These are phyloP conservation scores for Cutaneotrichosporon cutaneum DNA, from an alignment of 1,284 basidiomycete genomes.

Conservation along the genomic window DNA sequence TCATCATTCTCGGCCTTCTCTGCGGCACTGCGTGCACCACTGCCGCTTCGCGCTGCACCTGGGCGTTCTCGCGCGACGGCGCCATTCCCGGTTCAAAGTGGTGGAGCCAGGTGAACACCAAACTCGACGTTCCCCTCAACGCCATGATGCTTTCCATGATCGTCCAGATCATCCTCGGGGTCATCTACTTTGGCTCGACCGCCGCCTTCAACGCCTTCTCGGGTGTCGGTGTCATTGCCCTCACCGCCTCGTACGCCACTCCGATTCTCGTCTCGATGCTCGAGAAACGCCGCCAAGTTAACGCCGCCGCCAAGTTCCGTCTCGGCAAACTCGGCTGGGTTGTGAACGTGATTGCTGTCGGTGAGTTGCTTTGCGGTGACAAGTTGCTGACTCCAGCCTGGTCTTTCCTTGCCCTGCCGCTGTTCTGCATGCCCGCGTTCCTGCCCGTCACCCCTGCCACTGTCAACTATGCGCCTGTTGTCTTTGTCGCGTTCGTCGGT, in stretches of 20 bases:
- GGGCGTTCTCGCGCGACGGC: conserved; percentile 54
- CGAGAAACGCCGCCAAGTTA: conserved; percentile 44
- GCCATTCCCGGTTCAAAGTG: conserved; percentile 51
- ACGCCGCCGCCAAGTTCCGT: conserved; percentile 36
- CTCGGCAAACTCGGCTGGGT: conserved; percentile 50
- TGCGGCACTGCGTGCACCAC: conserved; percentile 51
- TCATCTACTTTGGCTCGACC: conserved; percentile 50
- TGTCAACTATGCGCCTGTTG: conserved; percentile 59
- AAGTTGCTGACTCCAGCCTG: conserved; percentile 25
- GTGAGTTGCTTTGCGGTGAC: conserved; percentile 4
- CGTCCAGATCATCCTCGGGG: conserved; percentile 51
- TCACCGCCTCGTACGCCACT: conserved; percentile 48
- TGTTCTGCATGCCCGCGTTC: conserved; percentile 39
- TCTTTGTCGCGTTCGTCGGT: conserved; percentile 61
- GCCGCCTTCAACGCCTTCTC: conserved; percentile 50
- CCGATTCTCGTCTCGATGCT: conserved; percentile 53
- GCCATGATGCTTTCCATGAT: conserved; percentile 51
- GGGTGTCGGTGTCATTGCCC: conserved; percentile 46
- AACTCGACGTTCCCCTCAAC: conserved; percentile 53
- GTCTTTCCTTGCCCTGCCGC: conserved; percentile 38
- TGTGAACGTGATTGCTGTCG: conserved; percentile 37
- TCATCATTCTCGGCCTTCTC: conserved; percentile 53
- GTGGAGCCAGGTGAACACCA: conserved; percentile 47
- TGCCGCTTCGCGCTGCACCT: conserved; percentile 42
- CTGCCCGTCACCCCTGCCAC: conserved; percentile 33